Percentiles rank a stretch among this genome's conserved stretches.
Evolutionary conservation across 2,329 filamentous ascomycete genomes (phyloP).

Genomic region (Calonectria naviculata): DNA sequence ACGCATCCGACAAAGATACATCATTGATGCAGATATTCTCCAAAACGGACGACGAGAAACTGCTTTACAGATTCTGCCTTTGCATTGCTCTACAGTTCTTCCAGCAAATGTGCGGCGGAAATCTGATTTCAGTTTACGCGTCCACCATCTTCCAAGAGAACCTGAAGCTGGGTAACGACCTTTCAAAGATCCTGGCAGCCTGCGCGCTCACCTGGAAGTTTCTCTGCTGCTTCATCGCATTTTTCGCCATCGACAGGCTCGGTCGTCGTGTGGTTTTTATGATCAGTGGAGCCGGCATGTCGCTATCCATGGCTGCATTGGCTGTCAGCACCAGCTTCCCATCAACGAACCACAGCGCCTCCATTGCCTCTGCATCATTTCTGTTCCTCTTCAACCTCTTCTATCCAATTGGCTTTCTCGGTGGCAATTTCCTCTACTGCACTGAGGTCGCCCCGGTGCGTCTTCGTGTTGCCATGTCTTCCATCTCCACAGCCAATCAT

Average conservation of each 20-base stretch:
- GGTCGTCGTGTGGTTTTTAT: conserved; percentile 41
- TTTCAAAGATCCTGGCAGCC: conserved; percentile 38
- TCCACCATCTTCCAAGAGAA: conserved; percentile 44
- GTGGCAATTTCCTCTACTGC: conserved; percentile 69
- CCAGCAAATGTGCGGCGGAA: conserved; percentile 43
- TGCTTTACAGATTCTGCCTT: conserved; percentile 56
- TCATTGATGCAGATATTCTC: conserved; percentile 54
- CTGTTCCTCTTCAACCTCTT: conserved; percentile 76
- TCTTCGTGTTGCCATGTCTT: conserved; percentile 57
- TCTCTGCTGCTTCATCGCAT: conserved; percentile 40
- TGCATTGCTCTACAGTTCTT: conserved; percentile 47
- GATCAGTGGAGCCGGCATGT: conserved; percentile 40
- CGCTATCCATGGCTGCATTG: conserved; percentile 39
- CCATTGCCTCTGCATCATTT: conserved; percentile 49
- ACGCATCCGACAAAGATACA: conserved; percentile 48
- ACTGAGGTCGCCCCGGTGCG: conserved; percentile 63
- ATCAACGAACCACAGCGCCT: conserved; percentile 30
- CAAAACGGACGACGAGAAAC: conserved; percentile 61
- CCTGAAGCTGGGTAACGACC: conserved; percentile 32
- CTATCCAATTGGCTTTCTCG: conserved; percentile 73
- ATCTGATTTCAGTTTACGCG: conserved; percentile 44
- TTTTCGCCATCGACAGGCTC: conserved; percentile 43
- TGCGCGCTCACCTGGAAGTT: conserved; percentile 47
- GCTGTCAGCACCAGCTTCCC: conserved; percentile 37
- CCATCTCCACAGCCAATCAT: conserved; percentile 61